Conservation (phyloP, 2,329 filamentous ascomycete species). For the Trichoderma sp. region DNA sequence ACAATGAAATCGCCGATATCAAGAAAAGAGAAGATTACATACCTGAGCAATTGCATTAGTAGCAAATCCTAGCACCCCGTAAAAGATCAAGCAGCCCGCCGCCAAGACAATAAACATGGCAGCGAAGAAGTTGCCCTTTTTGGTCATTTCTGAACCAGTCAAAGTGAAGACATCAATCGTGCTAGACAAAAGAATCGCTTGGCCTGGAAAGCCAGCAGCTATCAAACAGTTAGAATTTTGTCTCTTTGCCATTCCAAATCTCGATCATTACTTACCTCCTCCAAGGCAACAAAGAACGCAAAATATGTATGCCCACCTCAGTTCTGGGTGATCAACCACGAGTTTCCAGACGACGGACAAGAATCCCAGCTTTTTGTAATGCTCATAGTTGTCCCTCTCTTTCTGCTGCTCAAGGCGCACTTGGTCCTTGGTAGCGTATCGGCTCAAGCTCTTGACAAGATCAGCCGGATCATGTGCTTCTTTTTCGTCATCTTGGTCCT, state of each 20-base stretch:
- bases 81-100: conserved; percentile 43
- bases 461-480: conserved; percentile 23
- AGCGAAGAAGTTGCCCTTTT: conserved; percentile 51
- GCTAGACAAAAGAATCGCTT: conserved; percentile 44
- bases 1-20: background rate
- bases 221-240: background rate
- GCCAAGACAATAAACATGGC: conserved; percentile 55
- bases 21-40: background rate
- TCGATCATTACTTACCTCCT: conserved; percentile 24
- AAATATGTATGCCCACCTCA: conserved; percentile 37
- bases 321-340: conserved; percentile 38
- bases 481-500: conserved; percentile 27
- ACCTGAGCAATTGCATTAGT: conserved; percentile 37
- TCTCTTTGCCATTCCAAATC: background rate
- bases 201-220: conserved; percentile 41
- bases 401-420: conserved; percentile 34
- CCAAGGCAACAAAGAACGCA: conserved; percentile 33
- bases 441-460: conserved; percentile 32
- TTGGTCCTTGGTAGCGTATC: conserved; percentile 32
- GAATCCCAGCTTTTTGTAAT: conserved; percentile 37
- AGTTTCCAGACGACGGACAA: conserved; percentile 34
- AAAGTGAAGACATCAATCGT: conserved; percentile 43
- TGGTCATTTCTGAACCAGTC: conserved; percentile 32
- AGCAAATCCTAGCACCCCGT: conserved; percentile 39
- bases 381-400: conserved; percentile 33